Evolutionary conservation across 495 filamentous ascomycete species (phyloP), one percentile per base, ranked within the genome.

Genomic region (Corynascus novoguineensis): DNA sequence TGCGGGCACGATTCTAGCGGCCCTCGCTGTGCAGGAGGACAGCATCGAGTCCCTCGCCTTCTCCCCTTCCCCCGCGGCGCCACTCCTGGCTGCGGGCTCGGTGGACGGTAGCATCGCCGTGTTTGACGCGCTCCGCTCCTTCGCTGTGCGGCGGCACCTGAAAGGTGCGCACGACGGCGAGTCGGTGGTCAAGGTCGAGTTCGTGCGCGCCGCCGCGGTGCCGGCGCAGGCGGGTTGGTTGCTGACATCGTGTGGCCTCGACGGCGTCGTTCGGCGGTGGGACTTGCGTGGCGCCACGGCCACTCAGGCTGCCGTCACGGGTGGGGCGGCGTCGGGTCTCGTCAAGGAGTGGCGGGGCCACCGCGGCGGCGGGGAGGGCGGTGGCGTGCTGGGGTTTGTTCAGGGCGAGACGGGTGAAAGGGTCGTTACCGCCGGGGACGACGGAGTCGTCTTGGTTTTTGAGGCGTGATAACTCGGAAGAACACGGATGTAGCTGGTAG

Each of bases 31-130:
- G 3, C 91, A 96, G 61, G 71, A 75, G 1, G 93, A 97, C 69
- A 64, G 63, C 70, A 77, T 62, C 55, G 95, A 97, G 73, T 89
- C 88, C 0, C 76, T 99, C 0, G 82, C 86, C 15, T 97, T 99
- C 78, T 85, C 88, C 0, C 73, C 77, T 32, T 28, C 15, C 40
- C 28, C 84, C 17, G 5, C 24, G 32, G 48, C 63, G 6, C 81
- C 90, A 17, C 78, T 97, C 5, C 81, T 99, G 14, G 95, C 93
- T 2, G 85, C 90, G 0, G 92, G 90, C 0, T 88, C 85, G 54
- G 92, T 97, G 4, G 95, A 99, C 70, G 91, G 92, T 38, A 87
- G 80, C 37, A 92, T 99, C 63, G 88, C 83, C 17, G 78, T 99
- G 7, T 97, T 89, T 64, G 95, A 99, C 71, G 82, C 85, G 0